Percentiles rank a stretch among this genome's conserved stretches.
Evolutionary conservation across 768 basidiomycete genomes (phyloP).

Genomic region (Kwoniella shandongensis): DNA sequence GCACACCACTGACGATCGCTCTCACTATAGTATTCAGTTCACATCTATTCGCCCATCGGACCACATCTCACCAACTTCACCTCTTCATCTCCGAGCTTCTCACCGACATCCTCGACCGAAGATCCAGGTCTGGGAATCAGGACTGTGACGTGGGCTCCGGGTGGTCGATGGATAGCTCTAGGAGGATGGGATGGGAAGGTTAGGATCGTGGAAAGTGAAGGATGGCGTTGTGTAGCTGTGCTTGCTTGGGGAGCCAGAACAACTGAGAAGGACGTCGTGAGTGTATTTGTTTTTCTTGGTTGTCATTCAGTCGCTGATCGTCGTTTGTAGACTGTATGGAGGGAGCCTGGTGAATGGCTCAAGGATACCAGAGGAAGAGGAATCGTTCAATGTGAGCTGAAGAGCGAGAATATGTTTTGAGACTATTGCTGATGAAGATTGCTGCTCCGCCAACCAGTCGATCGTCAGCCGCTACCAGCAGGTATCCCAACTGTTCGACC

Average conservation of each 20-base stretch:
- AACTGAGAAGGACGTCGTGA: conserved; percentile 28
- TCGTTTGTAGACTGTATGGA: conserved; percentile 68
- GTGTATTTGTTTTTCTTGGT: neutral
- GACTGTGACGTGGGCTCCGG: conserved; percentile 79
- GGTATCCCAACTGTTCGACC: conserved; percentile 55
- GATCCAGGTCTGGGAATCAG: conserved; percentile 85
- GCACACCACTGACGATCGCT: neutral
- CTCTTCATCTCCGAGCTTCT: conserved; percentile 34
- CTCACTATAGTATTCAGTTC: conserved; percentile 46
- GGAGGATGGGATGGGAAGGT: conserved; percentile 90
- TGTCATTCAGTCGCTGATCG: neutral
- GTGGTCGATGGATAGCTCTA: conserved; percentile 73
- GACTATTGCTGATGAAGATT: neutral
- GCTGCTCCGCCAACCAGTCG: conserved; percentile 31
- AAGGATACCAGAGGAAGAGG: conserved; percentile 79
- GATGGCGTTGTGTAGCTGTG: conserved; percentile 48
- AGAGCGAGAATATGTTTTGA: neutral
- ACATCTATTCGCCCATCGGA: conserved; percentile 52
- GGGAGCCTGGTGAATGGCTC: conserved; percentile 81
- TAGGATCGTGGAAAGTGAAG: conserved; percentile 47
- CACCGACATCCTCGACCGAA: conserved; percentile 30
- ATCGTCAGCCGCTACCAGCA: conserved; percentile 20
- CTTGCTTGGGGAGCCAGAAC: conserved; percentile 17
- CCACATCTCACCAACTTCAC: conserved; percentile 43
- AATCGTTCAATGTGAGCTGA: conserved; percentile 72